A percentile compares a stretch with the other conserved stretches of the same genome.
These are phyloP conservation scores for Morella rubra DNA, from an alignment of 306 rosid species.

Conservation along the genomic window DNA sequence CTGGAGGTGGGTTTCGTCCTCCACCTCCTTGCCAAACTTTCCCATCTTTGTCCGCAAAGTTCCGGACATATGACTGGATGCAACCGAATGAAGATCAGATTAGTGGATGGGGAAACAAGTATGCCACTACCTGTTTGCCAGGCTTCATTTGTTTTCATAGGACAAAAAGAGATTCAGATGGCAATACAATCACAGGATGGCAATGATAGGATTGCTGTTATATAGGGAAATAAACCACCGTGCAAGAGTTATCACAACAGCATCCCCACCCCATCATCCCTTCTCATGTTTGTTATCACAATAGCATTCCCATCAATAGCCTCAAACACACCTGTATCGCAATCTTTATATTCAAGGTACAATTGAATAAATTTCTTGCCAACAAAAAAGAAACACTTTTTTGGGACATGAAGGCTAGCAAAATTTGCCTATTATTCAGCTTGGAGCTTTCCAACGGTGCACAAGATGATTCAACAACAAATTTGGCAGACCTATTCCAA, in stretches of 20 bases:
- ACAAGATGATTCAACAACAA: neutral
- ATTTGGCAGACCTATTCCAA: neutral
- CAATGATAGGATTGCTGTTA: neutral
- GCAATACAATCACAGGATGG: neutral
- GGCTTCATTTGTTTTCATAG: constrained; percentile 2
- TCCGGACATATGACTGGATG: constrained; percentile 72
- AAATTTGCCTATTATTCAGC: too few relatives aligned
- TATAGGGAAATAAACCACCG: neutral
- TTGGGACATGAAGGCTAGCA: too few relatives aligned
- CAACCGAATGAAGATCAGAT: constrained; percentile 28
- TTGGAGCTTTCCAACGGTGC: neutral
- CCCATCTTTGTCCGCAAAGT: constrained; percentile 89
- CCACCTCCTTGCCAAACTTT: constrained; percentile 99
- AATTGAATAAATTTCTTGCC: too few relatives aligned
- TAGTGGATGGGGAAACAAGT: constrained; percentile 13
- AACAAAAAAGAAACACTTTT: too few relatives aligned
- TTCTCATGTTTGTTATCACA: too few relatives aligned
- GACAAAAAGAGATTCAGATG: neutral
- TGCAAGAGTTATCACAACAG: too few relatives aligned
- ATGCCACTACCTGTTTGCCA: constrained; percentile 4
- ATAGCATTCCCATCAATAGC: too few relatives aligned
- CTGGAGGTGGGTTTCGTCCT: constrained; percentile 95
- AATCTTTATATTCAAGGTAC: too few relatives aligned
- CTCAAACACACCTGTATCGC: too few relatives aligned
- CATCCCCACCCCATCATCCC: too few relatives aligned